Base-by-base conservation (phyloP, 2,329 filamentous ascomycete genomes). In the Fusarium mexicanum region DNA sequence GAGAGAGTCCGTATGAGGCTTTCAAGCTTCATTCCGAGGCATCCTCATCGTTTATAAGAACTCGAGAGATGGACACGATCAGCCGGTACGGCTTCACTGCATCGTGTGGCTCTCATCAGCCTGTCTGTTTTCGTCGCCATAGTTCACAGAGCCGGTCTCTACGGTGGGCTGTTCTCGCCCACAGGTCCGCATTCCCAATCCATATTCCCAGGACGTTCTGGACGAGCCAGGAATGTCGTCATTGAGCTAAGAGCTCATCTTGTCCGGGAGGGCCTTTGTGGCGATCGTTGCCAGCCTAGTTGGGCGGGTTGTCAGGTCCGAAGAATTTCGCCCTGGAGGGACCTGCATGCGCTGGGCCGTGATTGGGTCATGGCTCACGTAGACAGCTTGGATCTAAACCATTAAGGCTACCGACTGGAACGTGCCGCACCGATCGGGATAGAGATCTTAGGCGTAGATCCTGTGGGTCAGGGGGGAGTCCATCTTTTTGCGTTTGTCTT, bases 111-210 rank as follows among this genome's bases (percentile, higher is more conserved):
- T 61, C 50, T 60, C 41, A 61, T 41, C 58, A 37, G 51, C 63
- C 62, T 64, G 26, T 69, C 72, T 74, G 57, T 59, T 74, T 74
- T 66, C 68, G 68, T 65, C 71, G 47, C 57, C 64, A 65, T 72
- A 41, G 55, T 72, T 48, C 44, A 61, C 48, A 55, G 13, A 29
- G 57, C 38, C 46, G 31, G 48, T 50, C 50, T 38, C 53, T 44
- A 66, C 31, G 51, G 24, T 37, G 48, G 57, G 47, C 51, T 72
- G 68, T 62, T 74, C 72, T 74, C 63, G 71, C 63, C 69, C 67
- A 44, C 31, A 20, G 35, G 47, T 55, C 71, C 59, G 38, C 71
- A 74, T 74, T 74, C 71, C 69, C 71, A 55, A 43, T 64, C 47
- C 40, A 29, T 46, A 60, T 47, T 66, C 51, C 57, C 50, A 46